Conservation (phyloP, 2,329 filamentous ascomycete species). For the Tolypocladium album region DNA sequence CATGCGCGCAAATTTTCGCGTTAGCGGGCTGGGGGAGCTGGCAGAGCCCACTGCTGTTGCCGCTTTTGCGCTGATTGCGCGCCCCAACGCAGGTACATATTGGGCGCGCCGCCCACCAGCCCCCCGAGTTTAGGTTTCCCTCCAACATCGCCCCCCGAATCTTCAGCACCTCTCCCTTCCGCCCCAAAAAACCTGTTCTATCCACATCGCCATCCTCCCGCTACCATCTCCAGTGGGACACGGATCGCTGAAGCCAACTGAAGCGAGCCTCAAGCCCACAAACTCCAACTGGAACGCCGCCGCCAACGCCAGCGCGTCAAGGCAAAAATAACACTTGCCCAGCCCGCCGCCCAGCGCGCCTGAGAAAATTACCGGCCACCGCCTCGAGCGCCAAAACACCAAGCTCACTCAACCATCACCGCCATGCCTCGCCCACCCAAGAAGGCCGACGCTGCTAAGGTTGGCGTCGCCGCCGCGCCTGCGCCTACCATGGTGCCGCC, state of each 20-base stretch:
- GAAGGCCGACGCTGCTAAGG: slow-evolving; percentile 28
- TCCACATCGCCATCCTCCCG: slow-evolving; percentile 7
- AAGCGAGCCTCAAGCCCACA: background rate
- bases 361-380: background rate
- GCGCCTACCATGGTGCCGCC: slow-evolving; percentile 29
- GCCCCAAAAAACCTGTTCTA: slow-evolving; percentile 2
- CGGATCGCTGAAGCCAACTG: slow-evolving; percentile 2
- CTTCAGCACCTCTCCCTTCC: slow-evolving; percentile 7
- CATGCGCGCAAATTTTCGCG: background rate
- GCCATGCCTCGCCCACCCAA: slow-evolving; percentile 36
- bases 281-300: background rate
- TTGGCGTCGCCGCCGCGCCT: slow-evolving; percentile 20
- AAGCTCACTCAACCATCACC: background rate
- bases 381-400: background rate
- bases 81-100: slow-evolving; percentile 18
- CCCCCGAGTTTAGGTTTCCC: slow-evolving; percentile 14
- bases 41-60: slow-evolving; percentile 12
- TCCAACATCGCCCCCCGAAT: slow-evolving; percentile 14
- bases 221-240: background rate
- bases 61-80: slow-evolving; percentile 22
- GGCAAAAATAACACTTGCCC: background rate
- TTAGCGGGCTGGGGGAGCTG: slow-evolving; percentile 4
- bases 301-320: background rate
- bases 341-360: background rate
- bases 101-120: slow-evolving; percentile 22